A percentile compares a stretch with the other conserved stretches of the same genome.
These are phyloP conservation scores for Phoma sp. DNA, from an alignment of 2,329 filamentous ascomycete species.

Conservation along the genomic window DNA sequence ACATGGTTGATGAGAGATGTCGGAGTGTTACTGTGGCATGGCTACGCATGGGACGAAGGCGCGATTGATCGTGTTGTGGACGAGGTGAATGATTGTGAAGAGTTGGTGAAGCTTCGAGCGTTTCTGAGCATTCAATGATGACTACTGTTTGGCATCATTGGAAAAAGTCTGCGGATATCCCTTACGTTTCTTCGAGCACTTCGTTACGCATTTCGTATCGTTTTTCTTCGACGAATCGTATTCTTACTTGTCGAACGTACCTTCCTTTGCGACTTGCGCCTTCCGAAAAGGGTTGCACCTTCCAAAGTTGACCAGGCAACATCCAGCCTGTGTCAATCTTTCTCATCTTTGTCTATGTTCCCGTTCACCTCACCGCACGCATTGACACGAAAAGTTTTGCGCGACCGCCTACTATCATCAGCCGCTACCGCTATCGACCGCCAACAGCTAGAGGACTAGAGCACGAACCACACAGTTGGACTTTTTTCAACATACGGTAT, in stretches of 20 bases:
- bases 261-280: constrained; percentile 7
- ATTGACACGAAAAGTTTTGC: background rate
- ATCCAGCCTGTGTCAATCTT: background rate
- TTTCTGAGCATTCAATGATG: constrained; percentile 33
- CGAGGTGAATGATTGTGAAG: constrained; percentile 57
- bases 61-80: constrained; percentile 64
- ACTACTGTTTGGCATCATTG: background rate
- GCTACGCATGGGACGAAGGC: constrained; percentile 68
- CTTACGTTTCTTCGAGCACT: too few relatives aligned
- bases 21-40: constrained; percentile 68
- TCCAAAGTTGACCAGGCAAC: constrained; percentile 20
- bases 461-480: background rate
- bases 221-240: too few relatives aligned
- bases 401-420: background rate
- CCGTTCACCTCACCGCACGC: background rate
- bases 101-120: constrained; percentile 60
- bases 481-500: too few relatives aligned
- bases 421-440: background rate
- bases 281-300: constrained; percentile 22
- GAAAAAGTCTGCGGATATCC: background rate
- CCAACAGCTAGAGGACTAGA: background rate
- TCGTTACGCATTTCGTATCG: background rate
- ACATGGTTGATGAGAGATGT: constrained; percentile 57
- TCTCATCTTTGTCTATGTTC: background rate
- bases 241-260: background rate